These are phyloP conservation scores for Pythium myriotylum DNA, from an alignment of 352 stramenopile species.

Conservation along the genomic window DNA sequence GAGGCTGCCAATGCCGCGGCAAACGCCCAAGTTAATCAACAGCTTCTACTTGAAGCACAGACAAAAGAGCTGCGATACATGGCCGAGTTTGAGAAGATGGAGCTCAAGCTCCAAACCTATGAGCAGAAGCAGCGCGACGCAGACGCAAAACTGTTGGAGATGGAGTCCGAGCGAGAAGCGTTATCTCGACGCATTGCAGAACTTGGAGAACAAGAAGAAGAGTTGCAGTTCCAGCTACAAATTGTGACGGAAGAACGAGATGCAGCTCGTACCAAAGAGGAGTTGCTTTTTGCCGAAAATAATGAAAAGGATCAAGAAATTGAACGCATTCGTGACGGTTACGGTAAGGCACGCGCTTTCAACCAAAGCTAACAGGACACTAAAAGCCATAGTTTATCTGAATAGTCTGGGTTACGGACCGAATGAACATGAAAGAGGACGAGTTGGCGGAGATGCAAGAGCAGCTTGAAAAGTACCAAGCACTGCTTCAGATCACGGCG, in stretches of 20 bases:
- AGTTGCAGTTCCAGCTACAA: constrained; percentile 79
- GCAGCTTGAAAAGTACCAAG: constrained; percentile 84
- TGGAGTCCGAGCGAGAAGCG: constrained; percentile 40
- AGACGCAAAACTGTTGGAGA: constrained; percentile 29
- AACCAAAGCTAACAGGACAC: too few species aligned
- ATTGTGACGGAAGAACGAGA: constrained; percentile 86
- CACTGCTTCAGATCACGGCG: constrained; percentile 64
- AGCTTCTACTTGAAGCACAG: constrained; percentile 65
- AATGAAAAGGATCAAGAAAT: constrained; percentile 90
- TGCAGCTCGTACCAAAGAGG: constrained; percentile 79
- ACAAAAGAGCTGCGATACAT: constrained; percentile 71
- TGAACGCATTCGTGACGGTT: constrained; percentile 84
- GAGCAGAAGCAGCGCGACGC: constrained; percentile 48
- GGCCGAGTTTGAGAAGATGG: constrained; percentile 74
- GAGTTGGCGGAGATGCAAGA: constrained; percentile 84
- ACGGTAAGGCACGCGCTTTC: constrained; percentile 43
- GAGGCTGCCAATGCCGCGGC: constrained; percentile 7
- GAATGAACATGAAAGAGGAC: constrained; percentile 90
- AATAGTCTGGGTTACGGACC: constrained; percentile 85
- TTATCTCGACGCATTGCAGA: constrained; percentile 51
- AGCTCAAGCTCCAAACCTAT: constrained; percentile 52
- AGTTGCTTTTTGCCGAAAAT: constrained; percentile 80
- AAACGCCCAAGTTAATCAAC: constrained; percentile 44
- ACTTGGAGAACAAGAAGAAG: constrained; percentile 75
- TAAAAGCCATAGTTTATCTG: too few species aligned